A percentile compares a stretch with the other conserved stretches of the same genome.
These are phyloP conservation scores for Trypanosoma conorhini DNA, from an alignment of 208 protist genomes.

Conservation along the genomic window DNA sequence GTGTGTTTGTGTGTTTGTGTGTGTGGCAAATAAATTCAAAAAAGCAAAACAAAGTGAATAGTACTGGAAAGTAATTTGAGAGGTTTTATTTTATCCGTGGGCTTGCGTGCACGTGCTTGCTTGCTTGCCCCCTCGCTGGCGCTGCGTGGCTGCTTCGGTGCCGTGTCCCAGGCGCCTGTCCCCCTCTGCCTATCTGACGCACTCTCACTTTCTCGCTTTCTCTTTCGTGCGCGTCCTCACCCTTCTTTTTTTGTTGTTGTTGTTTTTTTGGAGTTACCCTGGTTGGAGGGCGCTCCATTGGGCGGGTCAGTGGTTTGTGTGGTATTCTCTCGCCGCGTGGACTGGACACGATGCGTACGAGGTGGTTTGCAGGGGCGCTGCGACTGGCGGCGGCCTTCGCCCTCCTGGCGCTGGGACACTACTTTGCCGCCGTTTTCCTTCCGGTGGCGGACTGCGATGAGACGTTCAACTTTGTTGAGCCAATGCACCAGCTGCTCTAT, in stretches of 20 bases:
- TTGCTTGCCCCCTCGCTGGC: too few species aligned
- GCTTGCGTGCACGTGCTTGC: too few species aligned
- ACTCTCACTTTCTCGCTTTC: too few species aligned
- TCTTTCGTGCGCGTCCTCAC: too few species aligned
- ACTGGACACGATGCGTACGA: neutral
- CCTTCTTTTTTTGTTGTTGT: too few species aligned
- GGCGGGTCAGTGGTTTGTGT: neutral
- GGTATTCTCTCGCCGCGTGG: neutral
- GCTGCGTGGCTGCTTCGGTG: too few species aligned
- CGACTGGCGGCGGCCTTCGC: conserved; percentile 49
- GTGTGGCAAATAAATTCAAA: neutral
- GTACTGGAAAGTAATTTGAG: neutral
- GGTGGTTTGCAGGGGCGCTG: conserved; percentile 34
- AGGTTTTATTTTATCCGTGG: neutral
- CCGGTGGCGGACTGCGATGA: conserved; percentile 96
- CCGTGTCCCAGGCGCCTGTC: too few species aligned
- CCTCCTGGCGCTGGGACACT: conserved; percentile 48
- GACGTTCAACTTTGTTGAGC: conserved; percentile 97
- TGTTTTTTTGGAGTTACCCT: too few species aligned
- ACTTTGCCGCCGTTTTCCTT: conserved; percentile 59
- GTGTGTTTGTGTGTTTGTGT: neutral
- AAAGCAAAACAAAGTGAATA: neutral
- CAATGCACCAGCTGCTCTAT: conserved; percentile 93
- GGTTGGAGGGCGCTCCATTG: too few species aligned
- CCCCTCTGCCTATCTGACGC: too few species aligned